Percentiles rank a stretch among this genome's conserved stretches.
Evolutionary conservation across 177 flowering plant genomes (phyloP).

Genomic region (Vitis hybrid): DNA sequence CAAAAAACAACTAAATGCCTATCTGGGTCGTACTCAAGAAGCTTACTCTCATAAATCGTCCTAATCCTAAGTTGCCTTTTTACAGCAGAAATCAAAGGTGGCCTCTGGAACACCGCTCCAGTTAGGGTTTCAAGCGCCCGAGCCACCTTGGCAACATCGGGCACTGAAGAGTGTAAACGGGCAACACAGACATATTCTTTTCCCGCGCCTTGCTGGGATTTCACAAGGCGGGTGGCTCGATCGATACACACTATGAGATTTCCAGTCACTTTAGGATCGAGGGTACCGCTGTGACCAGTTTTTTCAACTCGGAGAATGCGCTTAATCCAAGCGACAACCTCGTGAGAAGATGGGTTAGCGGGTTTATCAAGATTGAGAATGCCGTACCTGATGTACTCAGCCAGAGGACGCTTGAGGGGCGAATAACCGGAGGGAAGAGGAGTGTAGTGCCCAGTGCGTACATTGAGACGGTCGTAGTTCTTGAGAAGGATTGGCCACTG

Average conservation of each 20-base stretch:
- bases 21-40: slow-evolving; percentile 76
- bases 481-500: slow-evolving; percentile 92
- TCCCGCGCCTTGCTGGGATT: slow-evolving; percentile 95
- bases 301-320: slow-evolving; percentile 75
- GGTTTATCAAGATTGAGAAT: slow-evolving; percentile 87
- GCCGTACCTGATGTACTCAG: slow-evolving; percentile 77
- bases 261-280: slow-evolving; percentile 94
- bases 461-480: slow-evolving; percentile 88
- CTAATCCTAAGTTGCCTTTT: slow-evolving; percentile 86
- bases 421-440: slow-evolving; percentile 80
- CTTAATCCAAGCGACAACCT: slow-evolving; percentile 95
- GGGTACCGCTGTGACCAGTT: slow-evolving; percentile 92
- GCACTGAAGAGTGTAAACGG: slow-evolving; percentile 67
- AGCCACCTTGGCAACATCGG: slow-evolving; percentile 72
- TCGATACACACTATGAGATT: slow-evolving; percentile 89
- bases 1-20: slow-evolving; percentile 89
- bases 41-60: slow-evolving; percentile 88
- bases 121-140: slow-evolving; percentile 79
- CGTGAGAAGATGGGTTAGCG: slow-evolving; percentile 88
- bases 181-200: slow-evolving; percentile 93
- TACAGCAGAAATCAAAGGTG: slow-evolving; percentile 88
- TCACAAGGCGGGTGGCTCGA: slow-evolving; percentile 83
- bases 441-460: slow-evolving; percentile 91
- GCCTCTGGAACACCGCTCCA: slow-evolving; percentile 87
- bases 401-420: slow-evolving; percentile 85